Conservation (phyloP, 805 yeast genomes). For the Scheffersomyces spartinae region DNA sequence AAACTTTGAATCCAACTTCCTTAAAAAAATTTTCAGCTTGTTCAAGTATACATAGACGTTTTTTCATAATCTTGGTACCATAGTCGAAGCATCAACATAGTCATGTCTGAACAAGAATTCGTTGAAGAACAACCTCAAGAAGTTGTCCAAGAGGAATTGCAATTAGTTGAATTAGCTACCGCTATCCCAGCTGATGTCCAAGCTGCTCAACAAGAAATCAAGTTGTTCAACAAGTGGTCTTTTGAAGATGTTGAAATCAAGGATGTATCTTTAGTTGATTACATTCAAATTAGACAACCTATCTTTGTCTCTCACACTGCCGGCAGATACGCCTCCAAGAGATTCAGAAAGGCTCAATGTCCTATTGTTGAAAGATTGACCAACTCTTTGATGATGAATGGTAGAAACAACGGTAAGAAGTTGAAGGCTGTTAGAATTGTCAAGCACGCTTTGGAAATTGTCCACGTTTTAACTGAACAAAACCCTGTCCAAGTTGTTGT, state of each 20-base stretch:
- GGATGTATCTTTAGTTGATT: conserved; percentile 97
- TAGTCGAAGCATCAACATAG: not conserved
- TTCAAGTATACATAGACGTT: not conserved
- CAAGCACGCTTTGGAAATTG: conserved; percentile 98
- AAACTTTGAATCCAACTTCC: conserved; percentile 6
- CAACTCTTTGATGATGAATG: conserved; percentile 99
- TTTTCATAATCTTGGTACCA: not conserved
- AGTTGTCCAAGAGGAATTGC: conserved; percentile 73
- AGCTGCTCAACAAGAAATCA: conserved; percentile 91
- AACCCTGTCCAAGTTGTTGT: conserved; percentile 99
- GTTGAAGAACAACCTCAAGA: conserved; percentile 60
- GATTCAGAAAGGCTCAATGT: conserved; percentile 99
- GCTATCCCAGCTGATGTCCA: conserved; percentile 94
- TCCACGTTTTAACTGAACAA: conserved; percentile 93
- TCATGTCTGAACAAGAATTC: conserved; percentile 30
- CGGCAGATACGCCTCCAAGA: conserved; percentile 98
- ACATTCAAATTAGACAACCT: conserved; percentile 96
- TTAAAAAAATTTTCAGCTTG: conserved; percentile 7
- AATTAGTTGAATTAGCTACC: conserved; percentile 81
- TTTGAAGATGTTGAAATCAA: conserved; percentile 95
- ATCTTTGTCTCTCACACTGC: conserved; percentile 98
- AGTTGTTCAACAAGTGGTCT: conserved; percentile 99
- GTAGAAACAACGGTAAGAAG: conserved; percentile 99
- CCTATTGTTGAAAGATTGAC: conserved; percentile 99
- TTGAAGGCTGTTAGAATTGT: conserved; percentile 99